Percentiles rank a stretch among this genome's conserved stretches.
Conservation (phyloP, 768 basidiomycete species). For the Exidia glandulosa region DNA sequence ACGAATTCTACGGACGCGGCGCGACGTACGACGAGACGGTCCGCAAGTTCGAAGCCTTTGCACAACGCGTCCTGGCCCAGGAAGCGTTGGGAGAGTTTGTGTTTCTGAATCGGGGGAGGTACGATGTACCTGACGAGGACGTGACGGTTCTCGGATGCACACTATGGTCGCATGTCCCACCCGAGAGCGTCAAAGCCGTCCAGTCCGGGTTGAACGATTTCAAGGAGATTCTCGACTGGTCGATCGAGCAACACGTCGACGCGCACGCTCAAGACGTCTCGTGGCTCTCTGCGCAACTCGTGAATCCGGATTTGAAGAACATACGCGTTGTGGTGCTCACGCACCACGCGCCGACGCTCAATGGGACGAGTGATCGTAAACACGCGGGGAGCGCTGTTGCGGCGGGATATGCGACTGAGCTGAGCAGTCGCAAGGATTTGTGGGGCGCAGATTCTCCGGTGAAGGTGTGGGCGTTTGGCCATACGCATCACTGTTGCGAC, state of each 20-base stretch:
- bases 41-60: not conserved
- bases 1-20: constrained; percentile 13
- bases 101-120: constrained; percentile 22
- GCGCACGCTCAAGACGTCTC: constrained; percentile 19
- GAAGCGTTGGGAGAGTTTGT: constrained; percentile 17
- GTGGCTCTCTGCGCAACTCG: constrained; percentile 22
- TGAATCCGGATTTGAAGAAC: constrained; percentile 18
- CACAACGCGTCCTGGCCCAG: constrained; percentile 4
- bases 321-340: constrained; percentile 26
- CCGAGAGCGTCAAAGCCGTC: constrained; percentile 17
- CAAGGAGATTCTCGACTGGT: constrained; percentile 18
- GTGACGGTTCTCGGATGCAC: constrained; percentile 32
- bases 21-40: not conserved
- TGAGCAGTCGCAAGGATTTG: constrained; percentile 6
- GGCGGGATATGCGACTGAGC: constrained; percentile 24
- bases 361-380: constrained; percentile 22
- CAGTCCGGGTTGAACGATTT: constrained; percentile 23
- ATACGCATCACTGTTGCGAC: not conserved
- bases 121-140: constrained; percentile 19
- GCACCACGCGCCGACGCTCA: constrained; percentile 30
- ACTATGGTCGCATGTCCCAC: constrained; percentile 25
- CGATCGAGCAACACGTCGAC: constrained; percentile 11
- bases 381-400: not conserved
- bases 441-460: constrained; percentile 17
- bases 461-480: constrained; percentile 26